phyloP scores from a whole-genome alignment of 2,329 filamentous ascomycete genomes.

The Waltergamsia citrina region DNA sequence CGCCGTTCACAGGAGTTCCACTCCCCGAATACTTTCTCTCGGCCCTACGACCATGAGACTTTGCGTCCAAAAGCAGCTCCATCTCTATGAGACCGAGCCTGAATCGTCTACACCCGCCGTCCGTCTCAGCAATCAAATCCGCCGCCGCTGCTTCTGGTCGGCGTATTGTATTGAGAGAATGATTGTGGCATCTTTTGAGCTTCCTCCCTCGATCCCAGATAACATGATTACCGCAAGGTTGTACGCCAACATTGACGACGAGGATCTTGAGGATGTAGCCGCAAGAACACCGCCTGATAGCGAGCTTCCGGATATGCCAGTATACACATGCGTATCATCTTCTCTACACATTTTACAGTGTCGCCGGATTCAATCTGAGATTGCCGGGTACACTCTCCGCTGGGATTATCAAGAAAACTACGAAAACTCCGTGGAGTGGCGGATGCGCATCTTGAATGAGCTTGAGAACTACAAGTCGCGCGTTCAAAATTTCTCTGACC shows the following conservation, averaged over 20 bases:
- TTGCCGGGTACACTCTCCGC: constrained; percentile 12
- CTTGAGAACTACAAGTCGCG: constrained; percentile 13
- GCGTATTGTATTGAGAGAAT: constrained; percentile 17
- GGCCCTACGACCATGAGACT: constrained; percentile 14
- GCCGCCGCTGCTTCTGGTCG: constrained; percentile 19
- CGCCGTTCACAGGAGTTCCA: constrained; percentile 15
- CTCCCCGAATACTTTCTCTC: constrained; percentile 15
- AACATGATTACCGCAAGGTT: constrained; percentile 15
- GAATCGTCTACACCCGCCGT: constrained; percentile 1
- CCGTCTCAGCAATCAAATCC: constrained; percentile 10
- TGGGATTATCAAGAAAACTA: constrained; percentile 12
- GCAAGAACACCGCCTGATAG: constrained; percentile 5
- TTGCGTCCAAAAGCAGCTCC: constrained; percentile 16
- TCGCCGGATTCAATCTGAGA: constrained; percentile 17
- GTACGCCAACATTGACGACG: constrained; percentile 16
- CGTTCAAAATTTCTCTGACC: constrained; percentile 11
- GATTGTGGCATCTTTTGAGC: constrained; percentile 14
- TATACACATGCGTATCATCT: constrained; percentile 13
- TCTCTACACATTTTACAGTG: constrained; percentile 15
- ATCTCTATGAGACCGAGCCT: constrained; percentile 13
- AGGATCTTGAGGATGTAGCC: constrained; percentile 8
- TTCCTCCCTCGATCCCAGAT: constrained; percentile 15
- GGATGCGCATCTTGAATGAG: constrained; percentile 12
- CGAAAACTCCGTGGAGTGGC: constrained; percentile 11
- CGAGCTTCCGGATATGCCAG: constrained; percentile 6